A percentile compares a stretch with the other conserved stretches of the same genome.
Conservation (phyloP, 441 rosid species). For the Oxalis stricta region DNA sequence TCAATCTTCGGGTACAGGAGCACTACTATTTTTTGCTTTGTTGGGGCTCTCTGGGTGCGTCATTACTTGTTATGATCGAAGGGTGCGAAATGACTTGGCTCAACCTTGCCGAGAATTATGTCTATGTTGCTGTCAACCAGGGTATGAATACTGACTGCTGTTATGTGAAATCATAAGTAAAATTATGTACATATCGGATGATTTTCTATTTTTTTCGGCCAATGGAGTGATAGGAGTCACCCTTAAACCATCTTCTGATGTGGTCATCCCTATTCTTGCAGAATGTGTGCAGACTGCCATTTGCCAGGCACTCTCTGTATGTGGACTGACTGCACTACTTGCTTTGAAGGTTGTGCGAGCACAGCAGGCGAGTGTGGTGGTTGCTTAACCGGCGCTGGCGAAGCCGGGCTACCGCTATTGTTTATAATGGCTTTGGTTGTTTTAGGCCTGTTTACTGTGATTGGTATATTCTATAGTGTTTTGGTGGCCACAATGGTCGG, state of each 20-base stretch:
- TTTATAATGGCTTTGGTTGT: slow-evolving; percentile 78
- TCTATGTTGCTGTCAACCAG: slow-evolving; percentile 98
- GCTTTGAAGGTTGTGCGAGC: slow-evolving; percentile 95
- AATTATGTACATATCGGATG: neutral
- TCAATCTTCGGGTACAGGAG: slow-evolving; percentile 47
- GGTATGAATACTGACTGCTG: slow-evolving; percentile 39
- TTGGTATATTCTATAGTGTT: slow-evolving; percentile 94
- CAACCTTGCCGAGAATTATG: slow-evolving; percentile 97
- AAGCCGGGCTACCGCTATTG: slow-evolving; percentile 85
- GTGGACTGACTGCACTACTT: slow-evolving; percentile 99
- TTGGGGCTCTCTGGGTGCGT: slow-evolving; percentile 98
- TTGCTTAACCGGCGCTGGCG: slow-evolving; percentile 98
- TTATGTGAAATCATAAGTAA: slow-evolving; percentile 1
- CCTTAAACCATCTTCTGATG: neutral
- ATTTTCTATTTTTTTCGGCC: too few relatives aligned
- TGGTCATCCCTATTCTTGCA: slow-evolving; percentile 18
- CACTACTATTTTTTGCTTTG: slow-evolving; percentile 85
- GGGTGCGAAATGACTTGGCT: slow-evolving; percentile 96
- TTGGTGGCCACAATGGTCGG: slow-evolving; percentile 99
- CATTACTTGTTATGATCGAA: slow-evolving; percentile 94
- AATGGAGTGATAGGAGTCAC: neutral
- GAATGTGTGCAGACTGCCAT: slow-evolving; percentile 97
- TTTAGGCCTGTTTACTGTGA: slow-evolving; percentile 84
- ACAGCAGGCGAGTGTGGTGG: slow-evolving; percentile 93
- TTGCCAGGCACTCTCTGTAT: slow-evolving; percentile 97